These are phyloP conservation scores for Talaromyces liani DNA, from an alignment of 495 filamentous ascomycete genomes.

Conservation along the genomic window DNA sequence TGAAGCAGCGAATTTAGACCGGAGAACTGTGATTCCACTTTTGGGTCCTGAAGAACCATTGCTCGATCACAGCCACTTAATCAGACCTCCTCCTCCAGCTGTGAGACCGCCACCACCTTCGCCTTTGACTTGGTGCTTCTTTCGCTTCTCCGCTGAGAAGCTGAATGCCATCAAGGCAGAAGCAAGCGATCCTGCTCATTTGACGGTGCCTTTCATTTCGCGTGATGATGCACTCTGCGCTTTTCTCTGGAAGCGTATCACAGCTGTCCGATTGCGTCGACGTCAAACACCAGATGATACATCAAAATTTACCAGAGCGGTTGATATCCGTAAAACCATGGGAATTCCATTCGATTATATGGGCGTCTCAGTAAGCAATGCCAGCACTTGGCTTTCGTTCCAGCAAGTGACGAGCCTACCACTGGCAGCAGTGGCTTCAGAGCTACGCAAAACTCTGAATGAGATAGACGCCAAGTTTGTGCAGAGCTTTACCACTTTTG, in stretches of 20 bases:
- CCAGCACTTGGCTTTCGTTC: slow-evolving; percentile 18
- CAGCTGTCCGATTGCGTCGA: slow-evolving; percentile 12
- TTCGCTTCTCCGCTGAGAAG: neutral
- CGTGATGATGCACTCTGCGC: slow-evolving; percentile 47
- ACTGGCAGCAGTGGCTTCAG: slow-evolving; percentile 18
- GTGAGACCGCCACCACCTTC: neutral
- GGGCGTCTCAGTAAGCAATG: slow-evolving; percentile 27
- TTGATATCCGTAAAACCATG: slow-evolving; percentile 28
- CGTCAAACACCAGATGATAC: slow-evolving; percentile 11
- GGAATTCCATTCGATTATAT: slow-evolving; percentile 29
- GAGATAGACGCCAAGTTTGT: slow-evolving; percentile 21
- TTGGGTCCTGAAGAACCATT: neutral
- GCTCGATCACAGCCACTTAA: neutral
- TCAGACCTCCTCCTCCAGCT: neutral
- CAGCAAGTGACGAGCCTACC: slow-evolving; percentile 10
- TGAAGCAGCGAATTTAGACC: slow-evolving; percentile 26
- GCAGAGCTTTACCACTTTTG: slow-evolving; percentile 32
- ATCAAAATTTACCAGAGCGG: slow-evolving; percentile 25
- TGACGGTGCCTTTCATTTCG: slow-evolving; percentile 20
- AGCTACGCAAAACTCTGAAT: slow-evolving; percentile 21
- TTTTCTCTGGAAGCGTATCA: slow-evolving; percentile 36
- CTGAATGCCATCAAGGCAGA: slow-evolving; percentile 17
- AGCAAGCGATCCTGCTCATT: slow-evolving; percentile 11
- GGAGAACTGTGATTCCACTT: slow-evolving; percentile 22
- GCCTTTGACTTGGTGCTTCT: neutral